A percentile compares a stretch with the other conserved stretches of the same genome.
Conservation (phyloP, 352 stramenopile species). For the Phytophthora tentaculata region DNA sequence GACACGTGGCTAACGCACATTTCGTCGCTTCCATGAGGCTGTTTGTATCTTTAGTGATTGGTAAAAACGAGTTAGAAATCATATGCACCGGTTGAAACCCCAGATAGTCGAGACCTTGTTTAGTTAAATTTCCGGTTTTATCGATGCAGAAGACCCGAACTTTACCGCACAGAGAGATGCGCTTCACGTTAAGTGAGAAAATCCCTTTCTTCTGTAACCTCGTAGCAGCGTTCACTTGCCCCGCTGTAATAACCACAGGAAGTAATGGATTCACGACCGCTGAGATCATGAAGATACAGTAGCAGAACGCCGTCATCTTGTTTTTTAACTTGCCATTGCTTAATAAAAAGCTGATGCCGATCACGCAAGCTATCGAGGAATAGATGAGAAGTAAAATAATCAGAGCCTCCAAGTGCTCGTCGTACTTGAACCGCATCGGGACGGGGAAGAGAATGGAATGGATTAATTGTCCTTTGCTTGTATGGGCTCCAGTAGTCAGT, state of each 20-base stretch:
- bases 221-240: conserved; percentile 69
- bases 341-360: conserved; percentile 56
- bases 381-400: conserved; percentile 68
- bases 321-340: conserved; percentile 58
- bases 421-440: conserved; percentile 87
- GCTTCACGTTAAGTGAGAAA: conserved; percentile 70
- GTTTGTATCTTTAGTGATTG: conserved; percentile 24
- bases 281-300: conserved; percentile 67
- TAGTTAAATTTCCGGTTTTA: conserved; percentile 89
- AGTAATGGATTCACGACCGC: conserved; percentile 73
- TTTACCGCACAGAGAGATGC: conserved; percentile 85
- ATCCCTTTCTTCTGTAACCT: conserved; percentile 65
- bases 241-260: conserved; percentile 80
- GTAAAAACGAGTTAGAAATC: conserved; percentile 17
- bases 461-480: conserved; percentile 77
- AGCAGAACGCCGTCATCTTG: conserved; percentile 58
- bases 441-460: conserved; percentile 79
- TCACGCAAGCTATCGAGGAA: conserved; percentile 50
- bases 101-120: conserved; percentile 80
- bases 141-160: conserved; percentile 86
- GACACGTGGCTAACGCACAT: conserved; percentile 66
- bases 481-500: conserved; percentile 70
- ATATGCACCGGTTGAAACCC: conserved; percentile 33
- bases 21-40: conserved; percentile 18
- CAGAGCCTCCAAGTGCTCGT: conserved; percentile 77